These are phyloP conservation scores for Zasmidium angulare DNA, from an alignment of 2,329 filamentous ascomycete genomes.

Conservation along the genomic window DNA sequence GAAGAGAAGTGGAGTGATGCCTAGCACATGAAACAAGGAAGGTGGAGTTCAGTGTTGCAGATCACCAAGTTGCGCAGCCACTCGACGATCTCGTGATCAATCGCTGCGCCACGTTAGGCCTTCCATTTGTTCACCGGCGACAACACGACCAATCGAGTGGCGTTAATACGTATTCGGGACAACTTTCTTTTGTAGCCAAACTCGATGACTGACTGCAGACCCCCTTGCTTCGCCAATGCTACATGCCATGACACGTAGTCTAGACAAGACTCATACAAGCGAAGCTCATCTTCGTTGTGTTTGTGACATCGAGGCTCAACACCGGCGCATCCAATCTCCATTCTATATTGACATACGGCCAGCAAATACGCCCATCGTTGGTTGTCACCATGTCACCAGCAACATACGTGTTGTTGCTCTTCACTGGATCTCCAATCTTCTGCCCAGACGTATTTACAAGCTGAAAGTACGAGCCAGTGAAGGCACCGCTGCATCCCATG, in stretches of 20 bases:
- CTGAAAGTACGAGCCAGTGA: slow-evolving; percentile 61
- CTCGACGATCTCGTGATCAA: no score
- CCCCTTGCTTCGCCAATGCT: no score
- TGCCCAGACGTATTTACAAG: slow-evolving; percentile 53
- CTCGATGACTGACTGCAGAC: no score
- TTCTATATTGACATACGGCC: slow-evolving; percentile 59
- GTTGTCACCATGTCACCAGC: slow-evolving; percentile 64
- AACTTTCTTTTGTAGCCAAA: no score
- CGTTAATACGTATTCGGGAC: not conserved
- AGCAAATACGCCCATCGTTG: slow-evolving; percentile 60
- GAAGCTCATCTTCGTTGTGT: slow-evolving; percentile 52
- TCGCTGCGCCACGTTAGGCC: not conserved
- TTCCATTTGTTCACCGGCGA: not conserved
- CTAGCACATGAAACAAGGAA: not conserved
- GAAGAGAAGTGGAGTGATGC: not conserved
- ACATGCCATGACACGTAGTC: no score
- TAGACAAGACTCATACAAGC: slow-evolving; percentile 46
- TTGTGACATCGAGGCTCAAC: slow-evolving; percentile 15
- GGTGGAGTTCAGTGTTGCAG: not conserved
- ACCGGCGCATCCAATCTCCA: slow-evolving; percentile 47
- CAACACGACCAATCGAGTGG: not conserved
- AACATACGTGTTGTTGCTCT: slow-evolving; percentile 56
- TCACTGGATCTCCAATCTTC: slow-evolving; percentile 53
- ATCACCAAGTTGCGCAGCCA: not conserved
- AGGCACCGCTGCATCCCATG: slow-evolving; percentile 61